Percentiles rank a stretch among this genome's conserved stretches.
Evolutionary conservation across 2,329 filamentous ascomycete species (phyloP).

Genomic region (Akanthomyces muscarius): DNA sequence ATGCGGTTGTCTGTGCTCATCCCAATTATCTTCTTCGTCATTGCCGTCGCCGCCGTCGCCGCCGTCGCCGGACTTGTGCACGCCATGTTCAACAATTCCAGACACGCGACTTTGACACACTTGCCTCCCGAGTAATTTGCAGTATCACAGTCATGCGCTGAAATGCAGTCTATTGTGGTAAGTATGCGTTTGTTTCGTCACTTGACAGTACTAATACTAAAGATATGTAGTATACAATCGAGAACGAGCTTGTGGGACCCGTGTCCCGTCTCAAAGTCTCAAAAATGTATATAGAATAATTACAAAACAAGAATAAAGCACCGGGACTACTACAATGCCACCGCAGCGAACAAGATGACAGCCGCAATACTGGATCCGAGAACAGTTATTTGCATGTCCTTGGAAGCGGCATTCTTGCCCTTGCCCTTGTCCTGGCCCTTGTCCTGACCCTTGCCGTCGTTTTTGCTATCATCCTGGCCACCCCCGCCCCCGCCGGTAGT

Average conservation of each 20-base stretch:
- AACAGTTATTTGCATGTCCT: slow-evolving; percentile 27
- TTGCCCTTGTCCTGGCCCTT: slow-evolving; percentile 18
- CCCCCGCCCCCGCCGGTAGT: slow-evolving; percentile 13
- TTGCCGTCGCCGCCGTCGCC: slow-evolving; percentile 23
- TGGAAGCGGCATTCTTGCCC: slow-evolving; percentile 16
- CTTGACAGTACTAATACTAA: background rate
- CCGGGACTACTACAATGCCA: slow-evolving; percentile 20
- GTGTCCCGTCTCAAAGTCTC: background rate
- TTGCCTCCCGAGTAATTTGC: background rate
- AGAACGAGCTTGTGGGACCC: background rate
- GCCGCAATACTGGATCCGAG: slow-evolving; percentile 27
- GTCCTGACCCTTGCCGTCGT: background rate
- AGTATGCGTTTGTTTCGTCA: background rate
- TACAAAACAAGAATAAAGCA: slow-evolving; percentile 8
- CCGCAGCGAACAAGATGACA: slow-evolving; percentile 28
- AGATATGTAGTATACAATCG: background rate
- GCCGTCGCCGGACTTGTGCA: too few relatives aligned
- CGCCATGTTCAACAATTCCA: too few relatives aligned
- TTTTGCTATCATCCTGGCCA: background rate
- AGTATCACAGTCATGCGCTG: background rate
- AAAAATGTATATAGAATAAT: slow-evolving; percentile 2
- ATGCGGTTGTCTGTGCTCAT: slow-evolving; percentile 26
- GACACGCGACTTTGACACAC: too few relatives aligned
- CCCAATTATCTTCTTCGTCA: slow-evolving; percentile 22
- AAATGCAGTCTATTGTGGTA: background rate